These are phyloP conservation scores for Cavenderia fasciculata DNA, from an alignment of 78 protist genomes.

Conservation along the genomic window DNA sequence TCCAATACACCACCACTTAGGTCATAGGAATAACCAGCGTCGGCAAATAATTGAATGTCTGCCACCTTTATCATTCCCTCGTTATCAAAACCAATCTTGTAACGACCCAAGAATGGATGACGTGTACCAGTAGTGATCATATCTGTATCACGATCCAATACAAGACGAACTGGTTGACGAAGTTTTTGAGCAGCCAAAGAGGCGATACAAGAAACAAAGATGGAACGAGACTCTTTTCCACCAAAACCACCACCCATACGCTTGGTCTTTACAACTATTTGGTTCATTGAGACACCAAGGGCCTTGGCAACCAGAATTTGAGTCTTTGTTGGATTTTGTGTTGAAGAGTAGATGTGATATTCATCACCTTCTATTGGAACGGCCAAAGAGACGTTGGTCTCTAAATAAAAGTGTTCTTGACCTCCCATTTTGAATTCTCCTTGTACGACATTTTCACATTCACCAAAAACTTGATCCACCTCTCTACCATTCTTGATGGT, in stretches of 20 bases:
- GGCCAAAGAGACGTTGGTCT: constrained; percentile 86
- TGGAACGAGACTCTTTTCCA: constrained; percentile 93
- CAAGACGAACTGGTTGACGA: constrained; percentile 83
- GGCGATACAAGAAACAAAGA: constrained; percentile 46
- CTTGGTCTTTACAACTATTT: constrained; percentile 66
- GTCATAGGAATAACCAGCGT: constrained; percentile 93
- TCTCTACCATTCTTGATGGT: constrained; percentile 83
- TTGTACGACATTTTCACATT: constrained; percentile 60
- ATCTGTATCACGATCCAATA: constrained; percentile 87
- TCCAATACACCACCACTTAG: constrained; percentile 91
- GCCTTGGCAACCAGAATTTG: constrained; percentile 79
- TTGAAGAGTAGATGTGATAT: constrained; percentile 70
- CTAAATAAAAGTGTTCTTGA: constrained; percentile 98
- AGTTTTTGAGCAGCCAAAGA: constrained; percentile 85
- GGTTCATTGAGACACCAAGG: constrained; percentile 84
- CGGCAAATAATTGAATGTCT: constrained; percentile 42
- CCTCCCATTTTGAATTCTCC: constrained; percentile 86
- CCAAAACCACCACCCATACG: constrained; percentile 99
- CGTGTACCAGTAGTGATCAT: constrained; percentile 90
- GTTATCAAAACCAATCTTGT: constrained; percentile 80
- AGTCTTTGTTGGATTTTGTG: constrained; percentile 90
- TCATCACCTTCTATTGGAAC: constrained; percentile 92
- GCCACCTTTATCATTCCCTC: constrained; percentile 78
- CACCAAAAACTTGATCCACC: constrained; percentile 44
- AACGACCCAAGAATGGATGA: constrained; percentile 88